These are phyloP conservation scores for Phialocephala subalpina DNA, from an alignment of 2,329 filamentous ascomycete species.

Conservation along the genomic window DNA sequence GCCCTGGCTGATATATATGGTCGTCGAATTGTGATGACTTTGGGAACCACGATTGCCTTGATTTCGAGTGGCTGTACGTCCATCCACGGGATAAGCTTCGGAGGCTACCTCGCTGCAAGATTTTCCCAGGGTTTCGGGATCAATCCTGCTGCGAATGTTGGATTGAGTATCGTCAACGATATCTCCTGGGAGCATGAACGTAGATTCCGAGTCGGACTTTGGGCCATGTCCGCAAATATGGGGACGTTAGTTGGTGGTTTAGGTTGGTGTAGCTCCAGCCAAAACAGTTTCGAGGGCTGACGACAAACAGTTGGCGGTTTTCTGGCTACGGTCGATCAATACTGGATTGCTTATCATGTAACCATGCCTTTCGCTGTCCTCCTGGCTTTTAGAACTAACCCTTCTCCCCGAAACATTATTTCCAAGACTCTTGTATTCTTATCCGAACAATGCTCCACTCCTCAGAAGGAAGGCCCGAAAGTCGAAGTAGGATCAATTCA, in stretches of 20 bases:
- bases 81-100: conserved; percentile 47
- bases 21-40: conserved; percentile 57
- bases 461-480: background rate
- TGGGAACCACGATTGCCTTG: conserved; percentile 47
- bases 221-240: conserved; percentile 63
- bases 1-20: conserved; percentile 60
- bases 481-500: background rate
- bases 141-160: conserved; percentile 61
- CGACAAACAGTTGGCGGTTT: conserved; percentile 56
- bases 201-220: conserved; percentile 62
- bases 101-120: conserved; percentile 62
- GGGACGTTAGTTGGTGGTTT: conserved; percentile 58
- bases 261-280: conserved; percentile 41
- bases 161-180: conserved; percentile 61
- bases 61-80: conserved; percentile 47
- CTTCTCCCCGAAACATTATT: conserved; percentile 65
- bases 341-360: conserved; percentile 63
- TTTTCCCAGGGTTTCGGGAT: conserved; percentile 66
- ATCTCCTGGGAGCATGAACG: conserved; percentile 64
- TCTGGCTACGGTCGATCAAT: conserved; percentile 53
- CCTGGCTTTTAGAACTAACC: conserved; percentile 54
- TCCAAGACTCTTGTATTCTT: conserved; percentile 42
- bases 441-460: background rate
- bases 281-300: background rate
- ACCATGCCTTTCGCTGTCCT: conserved; percentile 60